Evolutionary conservation across 2,329 filamentous ascomycete genomes (phyloP).

Genomic region (Dryadomyces quercivorus): DNA sequence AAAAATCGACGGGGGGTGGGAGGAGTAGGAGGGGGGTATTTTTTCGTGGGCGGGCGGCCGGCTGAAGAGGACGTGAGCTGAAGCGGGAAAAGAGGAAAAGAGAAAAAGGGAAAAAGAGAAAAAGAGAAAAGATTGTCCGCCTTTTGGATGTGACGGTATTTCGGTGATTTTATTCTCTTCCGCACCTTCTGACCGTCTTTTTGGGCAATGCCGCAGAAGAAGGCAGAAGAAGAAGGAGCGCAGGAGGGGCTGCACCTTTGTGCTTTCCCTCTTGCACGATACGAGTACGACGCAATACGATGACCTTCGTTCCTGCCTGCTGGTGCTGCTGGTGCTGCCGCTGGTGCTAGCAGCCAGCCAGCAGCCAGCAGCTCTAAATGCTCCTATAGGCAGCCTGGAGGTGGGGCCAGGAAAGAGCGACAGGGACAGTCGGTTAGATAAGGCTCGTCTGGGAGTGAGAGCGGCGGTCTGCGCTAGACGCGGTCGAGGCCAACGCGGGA

Average conservation of each 20-base stretch:
- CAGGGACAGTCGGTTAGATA: conserved; percentile 8
- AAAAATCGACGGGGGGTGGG: not conserved
- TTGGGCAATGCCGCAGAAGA: not conserved
- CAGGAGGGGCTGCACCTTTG: not conserved
- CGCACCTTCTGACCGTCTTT: not conserved
- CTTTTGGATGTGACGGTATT: not conserved
- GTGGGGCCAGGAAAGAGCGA: not conserved
- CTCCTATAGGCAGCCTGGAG: too few species aligned
- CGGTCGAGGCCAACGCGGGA: not conserved
- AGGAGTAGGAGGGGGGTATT: too few species aligned
- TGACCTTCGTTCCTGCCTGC: too few species aligned
- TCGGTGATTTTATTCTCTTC: not conserved
- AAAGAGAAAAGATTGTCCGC: not conserved
- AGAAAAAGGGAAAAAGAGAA: not conserved
- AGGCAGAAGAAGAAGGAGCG: too few species aligned
- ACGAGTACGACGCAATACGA: too few species aligned
- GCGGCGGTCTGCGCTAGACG: not conserved
- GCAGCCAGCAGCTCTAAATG: too few species aligned
- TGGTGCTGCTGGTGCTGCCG: too few species aligned
- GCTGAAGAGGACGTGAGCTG: too few species aligned
- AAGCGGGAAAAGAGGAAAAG: too few species aligned
- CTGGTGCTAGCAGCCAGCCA: too few species aligned
- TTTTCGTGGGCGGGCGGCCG: too few species aligned
- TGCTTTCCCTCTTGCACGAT: not conserved
- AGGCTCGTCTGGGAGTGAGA: conserved; percentile 2